Percentiles rank a stretch among this genome's conserved stretches.
These are phyloP conservation scores for Ceratocystiopsis minuta DNA, from an alignment of 2,329 filamentous ascomycete genomes.

Conservation along the genomic window DNA sequence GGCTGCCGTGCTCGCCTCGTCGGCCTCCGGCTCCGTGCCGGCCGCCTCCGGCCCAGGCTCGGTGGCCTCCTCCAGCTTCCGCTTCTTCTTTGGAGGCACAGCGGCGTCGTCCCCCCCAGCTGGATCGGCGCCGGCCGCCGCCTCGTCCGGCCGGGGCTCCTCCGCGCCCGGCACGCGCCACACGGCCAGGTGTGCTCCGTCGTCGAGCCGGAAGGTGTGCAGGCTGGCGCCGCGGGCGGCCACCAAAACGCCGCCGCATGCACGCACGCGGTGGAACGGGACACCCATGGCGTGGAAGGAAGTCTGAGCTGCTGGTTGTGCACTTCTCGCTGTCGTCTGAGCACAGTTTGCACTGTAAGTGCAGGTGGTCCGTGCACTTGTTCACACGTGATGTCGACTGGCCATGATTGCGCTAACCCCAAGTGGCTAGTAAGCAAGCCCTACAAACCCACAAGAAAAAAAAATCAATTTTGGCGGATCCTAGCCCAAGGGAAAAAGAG, in stretches of 20 bases:
- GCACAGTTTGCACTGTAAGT: too few species aligned
- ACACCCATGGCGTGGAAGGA: constrained; percentile 11
- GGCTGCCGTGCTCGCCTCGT: not conserved
- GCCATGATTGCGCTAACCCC: not conserved
- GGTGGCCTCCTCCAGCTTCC: constrained; percentile 1
- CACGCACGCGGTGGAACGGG: constrained; percentile 47
- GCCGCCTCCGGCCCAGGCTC: not conserved
- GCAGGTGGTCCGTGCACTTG: not conserved
- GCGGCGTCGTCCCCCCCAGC: not conserved
- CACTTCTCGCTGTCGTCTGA: too few species aligned
- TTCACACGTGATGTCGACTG: not conserved
- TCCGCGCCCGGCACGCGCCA: constrained; percentile 33
- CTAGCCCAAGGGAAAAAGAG: not conserved
- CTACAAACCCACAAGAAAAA: not conserved
- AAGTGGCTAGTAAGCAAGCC: not conserved
- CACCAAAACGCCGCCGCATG: constrained; percentile 42
- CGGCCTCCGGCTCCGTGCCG: not conserved
- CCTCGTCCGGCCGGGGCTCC: too few species aligned
- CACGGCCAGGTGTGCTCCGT: constrained; percentile 38
- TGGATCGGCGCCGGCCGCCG: not conserved
- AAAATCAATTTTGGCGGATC: too few species aligned
- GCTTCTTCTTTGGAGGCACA: constrained; percentile 4
- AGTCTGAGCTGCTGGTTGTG: too few species aligned
- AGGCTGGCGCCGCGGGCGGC: constrained; percentile 58
- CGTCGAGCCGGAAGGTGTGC: constrained; percentile 43